phyloP scores from a whole-genome alignment of 306 rosid species.

The Acmispon strigosus region DNA sequence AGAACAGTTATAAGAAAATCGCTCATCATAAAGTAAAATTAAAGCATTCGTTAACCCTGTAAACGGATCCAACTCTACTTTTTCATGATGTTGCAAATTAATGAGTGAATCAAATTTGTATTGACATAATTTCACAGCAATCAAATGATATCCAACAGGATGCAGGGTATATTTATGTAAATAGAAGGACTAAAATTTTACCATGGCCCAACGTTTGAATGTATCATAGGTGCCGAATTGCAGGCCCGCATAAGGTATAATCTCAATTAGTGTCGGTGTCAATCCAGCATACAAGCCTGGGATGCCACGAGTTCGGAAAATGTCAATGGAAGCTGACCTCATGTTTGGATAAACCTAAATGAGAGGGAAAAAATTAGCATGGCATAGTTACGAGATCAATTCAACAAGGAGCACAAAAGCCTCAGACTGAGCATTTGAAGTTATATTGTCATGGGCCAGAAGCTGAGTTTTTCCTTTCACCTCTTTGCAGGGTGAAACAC shows the following conservation, averaged over 20 bases:
- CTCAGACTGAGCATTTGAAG: not conserved
- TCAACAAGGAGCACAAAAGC: not conserved
- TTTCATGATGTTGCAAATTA: not conserved
- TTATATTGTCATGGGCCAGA: slow-evolving; percentile 1
- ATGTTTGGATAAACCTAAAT: slow-evolving; percentile 86
- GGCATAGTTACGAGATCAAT: not conserved
- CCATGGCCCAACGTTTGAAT: slow-evolving; percentile 90
- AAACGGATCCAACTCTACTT: slow-evolving; percentile 1
- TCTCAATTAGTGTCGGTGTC: slow-evolving; percentile 91
- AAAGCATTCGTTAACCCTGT: not conserved
- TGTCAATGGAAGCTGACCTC: slow-evolving; percentile 75
- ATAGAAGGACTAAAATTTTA: slow-evolving; percentile 30
- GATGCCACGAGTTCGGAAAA: slow-evolving; percentile 58
- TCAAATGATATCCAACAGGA: not conserved
- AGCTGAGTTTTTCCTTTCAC: not conserved
- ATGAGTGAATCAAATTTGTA: not conserved
- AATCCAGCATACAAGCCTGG: slow-evolving; percentile 90
- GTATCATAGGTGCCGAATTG: slow-evolving; percentile 94
- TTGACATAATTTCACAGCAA: not conserved
- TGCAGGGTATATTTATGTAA: slow-evolving; percentile 3
- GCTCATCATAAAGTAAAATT: not conserved
- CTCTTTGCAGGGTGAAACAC: slow-evolving; percentile 9
- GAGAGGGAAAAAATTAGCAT: slow-evolving; percentile 11
- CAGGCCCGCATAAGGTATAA: slow-evolving; percentile 96
- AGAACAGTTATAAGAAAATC: not conserved